Evolutionary conservation across 2,329 filamentous ascomycete species (phyloP).

Genomic region (Ophiostoma himal-ulmi): DNA sequence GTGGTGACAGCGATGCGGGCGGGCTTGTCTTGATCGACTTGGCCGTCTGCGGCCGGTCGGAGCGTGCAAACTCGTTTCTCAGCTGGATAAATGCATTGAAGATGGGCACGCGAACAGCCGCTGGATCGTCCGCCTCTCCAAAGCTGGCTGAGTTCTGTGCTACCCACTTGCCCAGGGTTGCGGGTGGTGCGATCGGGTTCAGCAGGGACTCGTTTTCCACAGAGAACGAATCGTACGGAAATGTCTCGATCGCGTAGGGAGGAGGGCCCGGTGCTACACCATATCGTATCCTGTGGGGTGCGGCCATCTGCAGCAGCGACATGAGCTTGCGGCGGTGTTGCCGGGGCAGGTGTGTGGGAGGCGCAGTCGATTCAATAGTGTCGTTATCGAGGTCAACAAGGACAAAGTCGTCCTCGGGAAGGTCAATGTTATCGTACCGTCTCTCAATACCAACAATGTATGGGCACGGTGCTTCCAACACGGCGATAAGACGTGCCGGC

Average conservation of each 20-base stretch:
- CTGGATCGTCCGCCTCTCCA: constrained; percentile 56
- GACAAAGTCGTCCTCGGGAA: constrained; percentile 94
- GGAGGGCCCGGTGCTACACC: constrained; percentile 85
- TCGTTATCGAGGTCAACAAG: constrained; percentile 90
- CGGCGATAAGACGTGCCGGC: constrained; percentile 79
- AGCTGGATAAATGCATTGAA: constrained; percentile 89
- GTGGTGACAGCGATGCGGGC: constrained; percentile 64
- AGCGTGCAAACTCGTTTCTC: constrained; percentile 57
- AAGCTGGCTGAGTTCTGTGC: constrained; percentile 86
- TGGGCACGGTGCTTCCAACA: constrained; percentile 88
- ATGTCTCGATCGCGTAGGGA: constrained; percentile 87
- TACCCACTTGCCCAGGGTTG: constrained; percentile 77
- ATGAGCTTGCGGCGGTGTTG: constrained; percentile 86
- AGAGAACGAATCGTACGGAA: constrained; percentile 82
- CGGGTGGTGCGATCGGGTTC: constrained; percentile 61
- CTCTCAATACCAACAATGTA: constrained; percentile 96
- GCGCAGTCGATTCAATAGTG: constrained; percentile 74
- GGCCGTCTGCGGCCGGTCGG: constrained; percentile 73
- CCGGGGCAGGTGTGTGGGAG: constrained; percentile 72
- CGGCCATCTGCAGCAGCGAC: constrained; percentile 80
- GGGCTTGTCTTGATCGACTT: constrained; percentile 56
- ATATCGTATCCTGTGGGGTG: constrained; percentile 80
- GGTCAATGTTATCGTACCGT: constrained; percentile 75
- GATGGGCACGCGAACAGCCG: constrained; percentile 56
- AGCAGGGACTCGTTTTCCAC: constrained; percentile 81